Evolutionary conservation across 306 rosid genomes (phyloP).

Genomic region (Acacia confusa): DNA sequence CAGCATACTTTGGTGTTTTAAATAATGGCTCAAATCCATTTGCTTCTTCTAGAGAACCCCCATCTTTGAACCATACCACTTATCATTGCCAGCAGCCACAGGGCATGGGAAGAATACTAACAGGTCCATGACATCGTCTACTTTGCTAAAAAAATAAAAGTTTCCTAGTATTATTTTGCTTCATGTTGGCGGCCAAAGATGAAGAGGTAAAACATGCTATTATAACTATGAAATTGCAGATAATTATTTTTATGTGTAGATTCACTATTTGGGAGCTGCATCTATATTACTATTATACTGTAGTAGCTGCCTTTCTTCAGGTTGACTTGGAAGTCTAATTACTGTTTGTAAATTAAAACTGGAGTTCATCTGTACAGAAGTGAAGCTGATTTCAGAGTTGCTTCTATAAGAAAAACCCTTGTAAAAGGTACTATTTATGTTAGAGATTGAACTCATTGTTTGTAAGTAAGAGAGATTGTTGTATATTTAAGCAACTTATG

Average conservation of each 20-base stretch:
- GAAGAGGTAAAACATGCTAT: slow-evolving; percentile 35
- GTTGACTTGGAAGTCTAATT: slow-evolving; percentile 39
- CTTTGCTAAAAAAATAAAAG: slow-evolving; percentile 23
- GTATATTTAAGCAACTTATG: slow-evolving; percentile 6
- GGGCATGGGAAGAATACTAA: slow-evolving; percentile 81
- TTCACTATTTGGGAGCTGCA: slow-evolving; percentile 40
- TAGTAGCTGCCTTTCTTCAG: slow-evolving; percentile 32
- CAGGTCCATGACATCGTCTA: slow-evolving; percentile 69
- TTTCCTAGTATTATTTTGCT: slow-evolving; percentile 27
- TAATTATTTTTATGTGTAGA: slow-evolving; percentile 34
- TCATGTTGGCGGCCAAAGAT: slow-evolving; percentile 42
- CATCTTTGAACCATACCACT: slow-evolving; percentile 63
- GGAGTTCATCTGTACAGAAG: slow-evolving; percentile 50
- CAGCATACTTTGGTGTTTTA: slow-evolving; percentile 61
- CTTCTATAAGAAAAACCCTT: slow-evolving; percentile 28
- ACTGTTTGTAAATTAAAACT: slow-evolving; percentile 38
- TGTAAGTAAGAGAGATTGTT: slow-evolving; percentile 3
- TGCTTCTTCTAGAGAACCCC: slow-evolving; percentile 76
- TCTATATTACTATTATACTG: slow-evolving; percentile 19
- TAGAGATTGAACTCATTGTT: slow-evolving; percentile 8
- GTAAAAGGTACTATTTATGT: slow-evolving; percentile 31
- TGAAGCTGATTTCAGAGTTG: slow-evolving; percentile 39
- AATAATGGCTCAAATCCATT: slow-evolving; percentile 57
- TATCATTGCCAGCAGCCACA: slow-evolving; percentile 72
- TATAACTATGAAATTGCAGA: slow-evolving; percentile 26